phyloP scores from a whole-genome alignment of 108 stramenopile species.

The Pseudonitzschia multiseries region DNA sequence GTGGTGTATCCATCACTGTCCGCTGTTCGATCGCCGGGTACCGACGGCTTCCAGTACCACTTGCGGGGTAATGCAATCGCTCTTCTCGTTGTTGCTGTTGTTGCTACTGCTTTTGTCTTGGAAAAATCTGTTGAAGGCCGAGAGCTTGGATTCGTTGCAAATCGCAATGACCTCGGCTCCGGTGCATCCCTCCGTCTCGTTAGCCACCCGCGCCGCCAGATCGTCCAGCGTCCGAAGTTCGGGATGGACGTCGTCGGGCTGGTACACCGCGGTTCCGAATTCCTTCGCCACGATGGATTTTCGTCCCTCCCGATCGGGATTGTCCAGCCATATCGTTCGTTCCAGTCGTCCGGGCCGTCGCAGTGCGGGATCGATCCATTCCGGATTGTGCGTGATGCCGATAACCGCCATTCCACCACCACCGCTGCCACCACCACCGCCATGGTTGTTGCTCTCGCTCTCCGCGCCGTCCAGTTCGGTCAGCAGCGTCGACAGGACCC shows the following conservation, averaged over 20 bases:
- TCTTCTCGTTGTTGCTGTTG: neutral
- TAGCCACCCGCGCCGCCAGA: conserved; percentile 43
- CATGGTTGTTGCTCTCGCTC: neutral
- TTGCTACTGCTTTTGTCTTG: neutral
- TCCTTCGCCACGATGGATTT: conserved; percentile 41
- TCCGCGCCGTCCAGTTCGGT: conserved; percentile 84
- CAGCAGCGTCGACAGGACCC: conserved; percentile 79
- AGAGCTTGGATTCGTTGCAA: conserved; percentile 61
- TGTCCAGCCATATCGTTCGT: conserved; percentile 49
- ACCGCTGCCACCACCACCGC: neutral
- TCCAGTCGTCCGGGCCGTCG: conserved; percentile 73
- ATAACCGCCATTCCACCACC: conserved; percentile 53
- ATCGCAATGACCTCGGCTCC: conserved; percentile 64
- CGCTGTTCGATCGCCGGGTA: neutral
- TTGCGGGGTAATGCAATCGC: neutral
- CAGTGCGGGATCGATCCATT: conserved; percentile 80
- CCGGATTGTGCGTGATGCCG: conserved; percentile 70
- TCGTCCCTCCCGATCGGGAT: conserved; percentile 56
- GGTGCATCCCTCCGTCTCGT: conserved; percentile 56
- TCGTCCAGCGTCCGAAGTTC: conserved; percentile 36
- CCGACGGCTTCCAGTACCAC: conserved; percentile 14
- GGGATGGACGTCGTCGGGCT: conserved; percentile 25
- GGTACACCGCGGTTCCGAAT: conserved; percentile 35
- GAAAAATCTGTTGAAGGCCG: conserved; percentile 5
- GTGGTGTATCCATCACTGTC: neutral